These are phyloP conservation scores for Harringtonia aguacate DNA, from an alignment of 2,329 filamentous ascomycete species.

Conservation along the genomic window DNA sequence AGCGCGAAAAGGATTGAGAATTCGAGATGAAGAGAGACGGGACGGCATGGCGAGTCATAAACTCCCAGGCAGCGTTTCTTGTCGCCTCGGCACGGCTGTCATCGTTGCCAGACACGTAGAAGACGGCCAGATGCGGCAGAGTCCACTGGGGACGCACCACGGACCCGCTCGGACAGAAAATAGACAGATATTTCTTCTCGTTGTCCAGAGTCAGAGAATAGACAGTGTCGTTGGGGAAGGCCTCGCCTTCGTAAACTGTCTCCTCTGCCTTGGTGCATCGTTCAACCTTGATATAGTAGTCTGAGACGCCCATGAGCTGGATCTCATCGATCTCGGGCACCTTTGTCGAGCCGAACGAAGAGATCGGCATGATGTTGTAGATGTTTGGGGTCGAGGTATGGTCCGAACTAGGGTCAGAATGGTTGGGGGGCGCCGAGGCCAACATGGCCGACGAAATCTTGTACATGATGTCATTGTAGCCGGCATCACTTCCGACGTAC, in stretches of 20 bases:
- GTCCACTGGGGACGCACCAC: slow-evolving; percentile 31
- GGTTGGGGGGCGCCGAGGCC: slow-evolving; percentile 21
- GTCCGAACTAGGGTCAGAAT: background rate
- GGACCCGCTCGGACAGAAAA: slow-evolving; percentile 23
- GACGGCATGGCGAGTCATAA: slow-evolving; percentile 34
- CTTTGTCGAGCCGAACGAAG: slow-evolving; percentile 32
- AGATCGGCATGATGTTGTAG: slow-evolving; percentile 40
- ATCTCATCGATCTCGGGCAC: slow-evolving; percentile 30
- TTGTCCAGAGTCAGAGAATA: slow-evolving; percentile 30
- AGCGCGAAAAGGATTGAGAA: slow-evolving; percentile 25
- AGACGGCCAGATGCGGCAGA: slow-evolving; percentile 37
- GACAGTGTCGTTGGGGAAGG: slow-evolving; percentile 17
- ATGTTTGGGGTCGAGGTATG: slow-evolving; percentile 13
- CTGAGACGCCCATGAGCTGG: slow-evolving; percentile 39
- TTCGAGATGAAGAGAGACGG: slow-evolving; percentile 39
- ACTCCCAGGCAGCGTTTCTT: slow-evolving; percentile 30
- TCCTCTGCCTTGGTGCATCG: slow-evolving; percentile 31
- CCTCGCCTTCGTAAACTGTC: slow-evolving; percentile 14
- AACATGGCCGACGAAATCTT: slow-evolving; percentile 38
- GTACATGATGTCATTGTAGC: slow-evolving; percentile 28
- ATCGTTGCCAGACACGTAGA: slow-evolving; percentile 35
- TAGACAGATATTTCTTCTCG: slow-evolving; percentile 25
- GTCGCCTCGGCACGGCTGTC: slow-evolving; percentile 25
- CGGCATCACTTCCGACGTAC: slow-evolving; percentile 33
- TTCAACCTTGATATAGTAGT: slow-evolving; percentile 39